Evolutionary conservation across 768 basidiomycete genomes (phyloP).

Genomic region (Psilocybe azurescens): DNA sequence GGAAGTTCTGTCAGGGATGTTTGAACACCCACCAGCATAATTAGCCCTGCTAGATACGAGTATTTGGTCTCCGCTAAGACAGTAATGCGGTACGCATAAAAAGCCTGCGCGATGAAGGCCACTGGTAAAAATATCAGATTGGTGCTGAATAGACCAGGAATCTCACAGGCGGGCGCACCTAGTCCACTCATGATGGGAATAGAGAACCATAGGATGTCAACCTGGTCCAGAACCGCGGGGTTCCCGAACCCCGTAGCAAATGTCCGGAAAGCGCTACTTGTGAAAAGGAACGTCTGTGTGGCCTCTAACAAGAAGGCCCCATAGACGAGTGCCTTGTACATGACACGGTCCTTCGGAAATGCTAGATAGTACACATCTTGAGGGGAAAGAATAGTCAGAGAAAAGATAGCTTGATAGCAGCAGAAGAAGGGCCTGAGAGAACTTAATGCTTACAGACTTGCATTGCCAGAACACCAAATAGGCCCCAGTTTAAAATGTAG

Average conservation of each 20-base stretch:
- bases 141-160: background rate
- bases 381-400: background rate
- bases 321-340: conserved; percentile 20
- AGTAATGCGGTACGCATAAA: conserved; percentile 19
- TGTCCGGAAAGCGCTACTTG: conserved; percentile 22
- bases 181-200: conserved; percentile 23
- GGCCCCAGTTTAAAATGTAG: conserved; percentile 26
- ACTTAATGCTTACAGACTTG: conserved; percentile 26
- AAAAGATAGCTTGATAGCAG: background rate
- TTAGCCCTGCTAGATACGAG: background rate
- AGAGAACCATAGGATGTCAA: conserved; percentile 23
- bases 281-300: conserved; percentile 22
- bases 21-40: conserved; percentile 5
- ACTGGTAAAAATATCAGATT: conserved; percentile 2
- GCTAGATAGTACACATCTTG: conserved; percentile 29
- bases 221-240: conserved; percentile 12
- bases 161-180: conserved; percentile 5
- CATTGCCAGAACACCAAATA: conserved; percentile 24
- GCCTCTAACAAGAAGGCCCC: conserved; percentile 20
- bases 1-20: background rate
- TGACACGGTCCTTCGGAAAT: conserved; percentile 23
- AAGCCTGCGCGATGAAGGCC: conserved; percentile 18
- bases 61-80: conserved; percentile 10
- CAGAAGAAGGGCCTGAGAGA: background rate
- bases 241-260: conserved; percentile 28